A percentile compares a stretch with the other conserved stretches of the same genome.
Conservation (phyloP, 179 eudicot species). For the Spergularia azorica region DNA sequence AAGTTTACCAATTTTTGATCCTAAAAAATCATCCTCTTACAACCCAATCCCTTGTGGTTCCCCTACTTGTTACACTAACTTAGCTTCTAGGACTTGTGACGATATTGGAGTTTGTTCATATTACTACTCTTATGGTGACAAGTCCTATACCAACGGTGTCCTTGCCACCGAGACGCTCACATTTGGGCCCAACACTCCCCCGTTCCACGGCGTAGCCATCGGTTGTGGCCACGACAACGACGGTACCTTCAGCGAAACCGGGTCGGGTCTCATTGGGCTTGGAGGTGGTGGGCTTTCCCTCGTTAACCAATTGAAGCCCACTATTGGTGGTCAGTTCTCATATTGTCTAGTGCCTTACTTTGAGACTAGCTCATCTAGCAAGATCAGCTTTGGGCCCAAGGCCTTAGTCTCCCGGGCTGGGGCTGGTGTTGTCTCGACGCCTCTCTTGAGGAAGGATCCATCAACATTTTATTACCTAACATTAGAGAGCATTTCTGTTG, state of each 20-base stretch:
- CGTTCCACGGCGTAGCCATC: constrained; percentile 33
- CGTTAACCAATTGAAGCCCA: constrained; percentile 31
- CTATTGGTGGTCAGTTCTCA: constrained; percentile 47
- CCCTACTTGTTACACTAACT: constrained; percentile 29
- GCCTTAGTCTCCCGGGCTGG: constrained; percentile 37
- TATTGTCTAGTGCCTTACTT: constrained; percentile 36
- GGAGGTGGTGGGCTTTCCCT: constrained; percentile 52
- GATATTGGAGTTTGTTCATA: constrained; percentile 32
- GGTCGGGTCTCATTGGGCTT: constrained; percentile 58
- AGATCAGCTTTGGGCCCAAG: constrained; percentile 46
- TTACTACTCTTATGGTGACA: constrained; percentile 40
- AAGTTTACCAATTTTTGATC: constrained; percentile 36
- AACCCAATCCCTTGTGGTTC: constrained; percentile 32
- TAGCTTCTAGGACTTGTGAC: constrained; percentile 22
- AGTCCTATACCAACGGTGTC: constrained; percentile 43
- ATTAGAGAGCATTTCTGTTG: constrained; percentile 38
- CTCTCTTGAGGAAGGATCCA: constrained; percentile 25
- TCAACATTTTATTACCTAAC: constrained; percentile 48
- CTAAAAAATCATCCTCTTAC: constrained; percentile 39
- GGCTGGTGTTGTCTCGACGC: constrained; percentile 42
- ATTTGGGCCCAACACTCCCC: constrained; percentile 19
- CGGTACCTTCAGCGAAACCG: constrained; percentile 37
- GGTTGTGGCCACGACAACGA: constrained; percentile 59
- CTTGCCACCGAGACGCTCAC: constrained; percentile 51
- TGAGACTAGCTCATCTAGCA: constrained; percentile 27